Conservation (phyloP, 257 asterid species). For the Penstemon eatonii region DNA sequence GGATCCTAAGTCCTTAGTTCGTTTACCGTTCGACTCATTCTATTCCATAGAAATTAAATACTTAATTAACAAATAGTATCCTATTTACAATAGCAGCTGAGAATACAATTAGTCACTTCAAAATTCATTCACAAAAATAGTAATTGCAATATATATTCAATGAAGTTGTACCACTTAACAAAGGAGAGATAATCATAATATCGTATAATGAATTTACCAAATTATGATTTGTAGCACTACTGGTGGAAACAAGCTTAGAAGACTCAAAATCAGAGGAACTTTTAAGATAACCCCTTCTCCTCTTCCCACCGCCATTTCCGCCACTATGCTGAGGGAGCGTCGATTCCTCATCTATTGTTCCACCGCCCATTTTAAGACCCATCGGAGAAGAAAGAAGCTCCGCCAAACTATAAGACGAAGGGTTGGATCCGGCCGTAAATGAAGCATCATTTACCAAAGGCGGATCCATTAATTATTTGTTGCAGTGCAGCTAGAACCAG, state of each 20-base stretch:
- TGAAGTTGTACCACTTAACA: no score
- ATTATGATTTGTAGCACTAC: no score
- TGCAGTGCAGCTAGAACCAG: no score
- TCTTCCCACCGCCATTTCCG: constrained; percentile 34
- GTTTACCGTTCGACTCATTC: constrained; percentile 50
- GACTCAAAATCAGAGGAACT: constrained; percentile 39
- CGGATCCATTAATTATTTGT: constrained; percentile 60
- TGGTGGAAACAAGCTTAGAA: no score
- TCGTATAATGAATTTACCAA: no score
- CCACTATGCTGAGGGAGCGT: constrained; percentile 63
- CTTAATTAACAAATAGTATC: no score
- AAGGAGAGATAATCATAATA: no score
- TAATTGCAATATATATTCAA: no score
- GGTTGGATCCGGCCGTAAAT: constrained; percentile 66
- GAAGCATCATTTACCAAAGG: constrained; percentile 69
- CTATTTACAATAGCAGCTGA: no score
- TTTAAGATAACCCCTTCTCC: constrained; percentile 47
- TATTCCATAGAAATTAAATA: constrained; percentile 4
- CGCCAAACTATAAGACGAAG: constrained; percentile 66
- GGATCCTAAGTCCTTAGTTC: constrained; percentile 40
- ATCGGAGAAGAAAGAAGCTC: constrained; percentile 70
- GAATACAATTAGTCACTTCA: not conserved
- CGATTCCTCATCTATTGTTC: constrained; percentile 50
- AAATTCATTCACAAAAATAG: constrained; percentile 4
- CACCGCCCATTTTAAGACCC: constrained; percentile 42